Base-by-base conservation (phyloP, 306 rosid genomes). In the Quillaja saponaria region DNA sequence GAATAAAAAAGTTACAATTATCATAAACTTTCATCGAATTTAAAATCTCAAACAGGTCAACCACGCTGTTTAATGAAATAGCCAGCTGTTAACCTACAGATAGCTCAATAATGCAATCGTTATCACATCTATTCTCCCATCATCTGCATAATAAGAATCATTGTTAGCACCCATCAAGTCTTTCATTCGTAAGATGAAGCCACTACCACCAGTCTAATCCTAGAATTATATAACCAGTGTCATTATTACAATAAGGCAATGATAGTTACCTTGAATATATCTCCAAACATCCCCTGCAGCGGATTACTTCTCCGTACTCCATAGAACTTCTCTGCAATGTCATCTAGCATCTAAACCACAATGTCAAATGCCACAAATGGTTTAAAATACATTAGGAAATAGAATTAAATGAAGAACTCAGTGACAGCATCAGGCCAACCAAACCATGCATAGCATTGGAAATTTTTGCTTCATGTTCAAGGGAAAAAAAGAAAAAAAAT, bases 251-350 rank as follows among this genome's bases (percentile, higher is more conserved):
- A 25, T 25, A 25, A 25, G 31, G 31, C 4, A 1, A 25, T 25
- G 31, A 25, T 25, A 25, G 4, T 25, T 55, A 89, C 99, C 99
- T 87, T 94, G 67, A 89, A 85, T 74, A 94, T 89, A 73, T 94
- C 98, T 41, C 94, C 96, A 47, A 94, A 85, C 91, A 94, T 78
- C 17, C 99, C 99, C 87, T 82, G 87, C 49, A 89, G 65, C 1
- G 99, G 96, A 69, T 85, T 89, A 77, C 78, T 87, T 54, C 95
- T 81, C 33, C 80, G 83, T 37, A 94, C 95, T 61, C 95, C 95
- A 49, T 76, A 94, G 75, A 89, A 89, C 72, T 74, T 94, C 80
- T 81, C 91, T 2, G 89, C 95, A 34, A 89, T 78, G 17, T 87
- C 94, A 66, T 94, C 99, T 28, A 87, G 84, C 87, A 94, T 81